Conservation (phyloP, 2,329 filamentous ascomycete species). For the Plectosphaerella cucumerina region DNA sequence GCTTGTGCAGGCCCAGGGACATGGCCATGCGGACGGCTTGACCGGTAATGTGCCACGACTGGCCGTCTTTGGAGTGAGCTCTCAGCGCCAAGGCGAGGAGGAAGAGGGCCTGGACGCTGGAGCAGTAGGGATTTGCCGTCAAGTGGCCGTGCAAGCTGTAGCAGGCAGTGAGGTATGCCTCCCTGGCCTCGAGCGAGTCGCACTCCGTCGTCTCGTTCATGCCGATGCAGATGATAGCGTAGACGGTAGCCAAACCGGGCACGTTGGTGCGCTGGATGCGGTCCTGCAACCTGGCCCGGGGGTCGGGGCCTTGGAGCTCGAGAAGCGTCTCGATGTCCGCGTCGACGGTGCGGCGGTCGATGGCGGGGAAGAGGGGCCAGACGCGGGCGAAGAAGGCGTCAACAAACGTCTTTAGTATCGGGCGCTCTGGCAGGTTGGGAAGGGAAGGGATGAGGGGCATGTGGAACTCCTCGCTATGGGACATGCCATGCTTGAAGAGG, state of each 20-base stretch:
- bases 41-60: constrained; percentile 19
- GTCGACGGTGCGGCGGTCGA: constrained; percentile 11
- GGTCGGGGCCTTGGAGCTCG: neutral
- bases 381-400: constrained; percentile 14
- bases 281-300: neutral
- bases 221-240: constrained; percentile 15
- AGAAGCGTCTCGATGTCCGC: constrained; percentile 8
- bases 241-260: constrained; percentile 9
- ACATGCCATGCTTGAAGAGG: constrained; percentile 17
- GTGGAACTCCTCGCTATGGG: constrained; percentile 17
- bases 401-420: constrained; percentile 6
- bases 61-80: constrained; percentile 16
- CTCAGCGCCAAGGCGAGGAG: constrained; percentile 13
- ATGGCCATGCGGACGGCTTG: constrained; percentile 19
- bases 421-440: constrained; percentile 10
- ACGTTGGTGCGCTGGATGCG: constrained; percentile 1
- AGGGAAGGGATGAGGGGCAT: constrained; percentile 9
- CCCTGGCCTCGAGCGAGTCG: constrained; percentile 5
- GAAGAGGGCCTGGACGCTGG: constrained; percentile 15
- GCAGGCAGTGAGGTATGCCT: constrained; percentile 10
- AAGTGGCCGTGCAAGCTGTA: constrained; percentile 17
- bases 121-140: constrained; percentile 11
- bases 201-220: constrained; percentile 10
- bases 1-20: constrained; percentile 18
- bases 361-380: constrained; percentile 16